These are phyloP conservation scores for Talaromyces proteolyticus DNA, from an alignment of 495 filamentous ascomycete species.

Conservation along the genomic window DNA sequence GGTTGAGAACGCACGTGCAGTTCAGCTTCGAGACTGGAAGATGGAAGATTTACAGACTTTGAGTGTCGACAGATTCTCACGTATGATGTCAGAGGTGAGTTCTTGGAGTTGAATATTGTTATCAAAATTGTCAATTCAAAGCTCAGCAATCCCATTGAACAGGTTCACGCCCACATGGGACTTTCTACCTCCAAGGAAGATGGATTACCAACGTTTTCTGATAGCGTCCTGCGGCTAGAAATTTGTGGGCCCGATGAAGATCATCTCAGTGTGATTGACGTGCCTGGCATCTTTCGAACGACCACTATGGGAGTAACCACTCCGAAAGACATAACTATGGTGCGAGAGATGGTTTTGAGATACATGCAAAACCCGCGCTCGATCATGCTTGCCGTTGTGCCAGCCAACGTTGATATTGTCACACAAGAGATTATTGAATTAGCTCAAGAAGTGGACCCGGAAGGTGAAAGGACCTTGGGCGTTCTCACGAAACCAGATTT, in stretches of 20 bases:
- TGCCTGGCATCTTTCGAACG: conserved; percentile 58
- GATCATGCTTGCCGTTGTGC: conserved; percentile 54
- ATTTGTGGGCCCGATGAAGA: conserved; percentile 49
- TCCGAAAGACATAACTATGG: conserved; percentile 42
- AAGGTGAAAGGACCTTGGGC: conserved; percentile 48
- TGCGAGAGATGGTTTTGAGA: conserved; percentile 44
- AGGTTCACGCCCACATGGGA: conserved; percentile 26
- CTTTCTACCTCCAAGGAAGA: conserved; percentile 14
- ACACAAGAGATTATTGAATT: conserved; percentile 55
- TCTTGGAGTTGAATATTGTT: too few relatives aligned
- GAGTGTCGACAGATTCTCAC: too few relatives aligned
- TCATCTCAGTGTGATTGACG: conserved; percentile 57
- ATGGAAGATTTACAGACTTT: conserved; percentile 2
- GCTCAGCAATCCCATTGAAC: too few relatives aligned
- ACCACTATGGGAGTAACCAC: conserved; percentile 38
- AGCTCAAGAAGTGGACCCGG: conserved; percentile 41
- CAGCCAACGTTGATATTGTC: conserved; percentile 57
- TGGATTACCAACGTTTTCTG: conserved; percentile 45
- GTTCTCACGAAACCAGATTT: conserved; percentile 60
- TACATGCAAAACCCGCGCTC: conserved; percentile 50
- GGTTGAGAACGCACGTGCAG: neutral
- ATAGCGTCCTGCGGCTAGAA: conserved; percentile 54
- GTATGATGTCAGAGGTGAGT: neutral
- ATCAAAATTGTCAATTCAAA: too few relatives aligned
- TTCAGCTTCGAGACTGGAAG: too few relatives aligned